Conservation (phyloP, 140 eudicot species). For the Oenanthe javanica region DNA sequence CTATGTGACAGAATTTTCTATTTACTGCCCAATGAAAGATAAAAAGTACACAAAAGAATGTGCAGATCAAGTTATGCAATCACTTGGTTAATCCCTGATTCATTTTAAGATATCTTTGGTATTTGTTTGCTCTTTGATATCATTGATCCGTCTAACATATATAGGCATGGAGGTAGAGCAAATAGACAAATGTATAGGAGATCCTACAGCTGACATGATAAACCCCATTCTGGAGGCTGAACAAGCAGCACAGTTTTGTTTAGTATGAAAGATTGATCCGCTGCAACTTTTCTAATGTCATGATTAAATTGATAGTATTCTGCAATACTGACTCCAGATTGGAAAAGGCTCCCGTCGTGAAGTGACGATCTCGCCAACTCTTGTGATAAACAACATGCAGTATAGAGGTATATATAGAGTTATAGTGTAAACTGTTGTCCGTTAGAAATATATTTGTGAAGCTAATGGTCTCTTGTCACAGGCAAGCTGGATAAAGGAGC, state of each 20-base stretch:
- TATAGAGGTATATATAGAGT: constrained; percentile 47
- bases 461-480: constrained; percentile 15
- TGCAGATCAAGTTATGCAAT: constrained; percentile 50
- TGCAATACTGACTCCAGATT: constrained; percentile 31
- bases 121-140: too few species aligned
- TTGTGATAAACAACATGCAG: constrained; percentile 62
- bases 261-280: neutral
- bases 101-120: neutral
- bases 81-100: constrained; percentile 50
- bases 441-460: neutral
- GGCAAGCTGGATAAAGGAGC: constrained; percentile 76
- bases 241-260: constrained; percentile 69
- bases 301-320: neutral
- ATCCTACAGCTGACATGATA: constrained; percentile 58
- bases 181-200: constrained; percentile 75
- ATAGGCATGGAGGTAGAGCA: constrained; percentile 67
- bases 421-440: neutral
- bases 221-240: constrained; percentile 66
- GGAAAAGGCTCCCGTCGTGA: constrained; percentile 77
- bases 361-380: constrained; percentile 77
- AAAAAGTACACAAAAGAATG: constrained; percentile 57
- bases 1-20: constrained; percentile 62
- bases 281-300: neutral
- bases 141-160: constrained; percentile 3
- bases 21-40: constrained; percentile 68